Evolutionary conservation across 2,329 filamentous ascomycete species (phyloP), one percentile per base, ranked within the genome.

Genomic region (Tolypocladium album): DNA sequence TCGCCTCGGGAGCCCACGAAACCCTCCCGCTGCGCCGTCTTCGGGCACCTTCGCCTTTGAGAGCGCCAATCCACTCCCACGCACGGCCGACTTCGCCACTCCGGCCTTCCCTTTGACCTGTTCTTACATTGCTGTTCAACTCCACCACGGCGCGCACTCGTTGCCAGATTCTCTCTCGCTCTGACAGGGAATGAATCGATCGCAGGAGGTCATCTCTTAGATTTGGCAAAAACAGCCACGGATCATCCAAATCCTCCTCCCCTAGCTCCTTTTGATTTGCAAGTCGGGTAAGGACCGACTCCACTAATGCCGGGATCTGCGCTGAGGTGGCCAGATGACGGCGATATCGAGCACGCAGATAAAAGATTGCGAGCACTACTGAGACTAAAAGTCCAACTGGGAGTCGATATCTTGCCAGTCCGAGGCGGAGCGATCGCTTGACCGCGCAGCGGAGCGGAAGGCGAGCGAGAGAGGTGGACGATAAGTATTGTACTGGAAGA

Each of bases 111-210:
- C 92, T 76, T 82, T 92, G 74, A 75, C 82, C 79, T 0, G 83
- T 90, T 50, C 94, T 83, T 20, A 99, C 88, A 69, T 99, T 99
- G 62, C 90, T 89, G 72, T 99, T 99, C 73, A 87, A 87, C 74
- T 99, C 94, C 0, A 99, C 92, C 58, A 97, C 88, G 58, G 80
- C 84, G 65, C 86, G 83, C 24, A 99, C 94, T 57, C 85, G 85
- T 64, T 86, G 82, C 94, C 95, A 99, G 57, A 99, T 79, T 60
- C 85, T 83, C 69, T 94, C 88, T 43, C 94, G 82, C 67, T 92
- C 84, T 11, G 81, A 80, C 24, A 92, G 81, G 4, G 84, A 88
- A 71, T 97, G 90, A 62, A 96, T 87, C 36, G 88, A 84, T 24
- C 93, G 82, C 45, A 99, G 79, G 3, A 99, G 88, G 69, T 97